Evolutionary conservation across 345 rosid species (phyloP), one percentile per base, ranked within the genome.

Genomic region (Syzygium oleosum): DNA sequence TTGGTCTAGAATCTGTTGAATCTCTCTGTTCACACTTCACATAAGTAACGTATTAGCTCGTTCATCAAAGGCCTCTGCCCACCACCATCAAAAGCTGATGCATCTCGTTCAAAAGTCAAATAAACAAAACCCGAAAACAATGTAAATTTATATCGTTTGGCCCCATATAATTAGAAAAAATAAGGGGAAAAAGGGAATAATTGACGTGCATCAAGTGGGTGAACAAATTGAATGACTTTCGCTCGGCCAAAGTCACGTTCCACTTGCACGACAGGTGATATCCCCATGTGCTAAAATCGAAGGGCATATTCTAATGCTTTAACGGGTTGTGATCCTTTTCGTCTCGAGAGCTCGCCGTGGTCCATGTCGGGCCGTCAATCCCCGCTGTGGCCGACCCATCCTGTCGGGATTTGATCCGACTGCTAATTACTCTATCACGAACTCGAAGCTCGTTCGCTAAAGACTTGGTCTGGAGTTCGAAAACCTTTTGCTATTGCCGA

Each of bases 221-320:
- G 73, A n/a, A n/a, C 34, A 61, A 61, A 13, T 61, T 61, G 34
- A n/a, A n/a, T 59, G 65, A 61, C 19, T n/a, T 61, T n/a, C 9
- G 17, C 73, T 61, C 38, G 73, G 19, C 73, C 38, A 3, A 61
- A n/a, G 29, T 15, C 17, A n/a, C 19, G 9, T 5, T 29, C 73
- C 34, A n/a, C 34, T 13, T 27, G 46, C 21, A 16, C 21, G 21
- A 6, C 4, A 8, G 19, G 1, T 0, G 78, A 65, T 0, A 7
- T 65, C 73, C 41, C 78, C 41, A 31, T 15, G 78, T 68, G 79
- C 43, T 31, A 17, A 31, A 68, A 15, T 68, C 46, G 46, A 68
- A 34, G 34, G 34, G 23, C 46, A 4, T 34, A 68, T 17, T 68
- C 5, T 0, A 19, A 12, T 0, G 31, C 34, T n/a, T n/a, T 61